Percentiles rank a stretch among this genome's conserved stretches.
phyloP scores from a whole-genome alignment of 768 basidiomycete genomes.

The Ephemerocybe angulata region DNA sequence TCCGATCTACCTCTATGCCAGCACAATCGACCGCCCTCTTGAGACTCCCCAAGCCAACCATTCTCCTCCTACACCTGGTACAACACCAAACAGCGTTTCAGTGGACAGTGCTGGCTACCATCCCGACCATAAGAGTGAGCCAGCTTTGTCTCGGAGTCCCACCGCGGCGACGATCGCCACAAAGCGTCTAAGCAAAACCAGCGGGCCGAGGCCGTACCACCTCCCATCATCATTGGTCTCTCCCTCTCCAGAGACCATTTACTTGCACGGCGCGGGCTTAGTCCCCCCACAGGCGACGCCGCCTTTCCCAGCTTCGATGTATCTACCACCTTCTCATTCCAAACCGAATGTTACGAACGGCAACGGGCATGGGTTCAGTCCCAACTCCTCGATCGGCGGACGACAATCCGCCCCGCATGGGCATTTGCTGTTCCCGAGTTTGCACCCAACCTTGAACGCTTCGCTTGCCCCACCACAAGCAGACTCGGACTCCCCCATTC shows the following conservation, averaged over 20 bases:
- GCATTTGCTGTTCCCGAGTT: too few relatives aligned
- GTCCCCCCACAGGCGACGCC: too few relatives aligned
- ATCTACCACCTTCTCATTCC: too few relatives aligned
- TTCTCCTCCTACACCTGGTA: neutral
- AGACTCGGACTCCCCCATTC: neutral
- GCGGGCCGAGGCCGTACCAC: neutral
- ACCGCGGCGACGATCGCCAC: neutral
- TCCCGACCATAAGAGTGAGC: neutral
- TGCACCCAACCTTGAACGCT: neutral
- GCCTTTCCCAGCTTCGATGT: too few relatives aligned
- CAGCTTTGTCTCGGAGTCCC: too few relatives aligned
- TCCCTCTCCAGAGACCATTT: neutral
- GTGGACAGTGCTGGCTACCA: too few relatives aligned
- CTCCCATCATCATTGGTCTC: neutral
- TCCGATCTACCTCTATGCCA: slow-evolving; percentile 32
- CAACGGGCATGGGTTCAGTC: too few relatives aligned
- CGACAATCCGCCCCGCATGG: too few relatives aligned
- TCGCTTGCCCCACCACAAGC: neutral
- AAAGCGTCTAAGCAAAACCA: neutral
- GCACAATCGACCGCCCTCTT: slow-evolving; percentile 25
- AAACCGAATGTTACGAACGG: too few relatives aligned
- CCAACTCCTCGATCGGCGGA: too few relatives aligned
- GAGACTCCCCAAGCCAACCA: slow-evolving; percentile 2
- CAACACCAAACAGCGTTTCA: too few relatives aligned
- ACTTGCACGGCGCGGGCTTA: too few relatives aligned